Evolutionary conservation across 2,329 filamentous ascomycete genomes (phyloP), one percentile per base, ranked within the genome.

Genomic region (Neurospora sp.): DNA sequence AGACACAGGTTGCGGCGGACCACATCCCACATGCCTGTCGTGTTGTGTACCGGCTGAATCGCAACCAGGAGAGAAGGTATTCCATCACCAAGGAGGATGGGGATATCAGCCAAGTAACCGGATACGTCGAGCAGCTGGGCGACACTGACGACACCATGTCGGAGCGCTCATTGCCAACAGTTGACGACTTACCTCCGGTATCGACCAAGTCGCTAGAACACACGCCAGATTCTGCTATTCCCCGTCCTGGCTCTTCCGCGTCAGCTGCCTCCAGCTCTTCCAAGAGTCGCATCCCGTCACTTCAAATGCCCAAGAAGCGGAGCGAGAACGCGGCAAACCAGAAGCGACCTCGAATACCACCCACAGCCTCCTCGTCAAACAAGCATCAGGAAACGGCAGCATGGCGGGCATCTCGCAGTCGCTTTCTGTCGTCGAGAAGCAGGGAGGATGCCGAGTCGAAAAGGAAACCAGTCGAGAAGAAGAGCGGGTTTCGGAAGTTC

Each of bases 21-120:
- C 68, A 46, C 67, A 66, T 66, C 3, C 38, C 70, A 66, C 72
- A 72, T 36, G 8, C 72, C 67, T 68, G 74, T 71, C 83, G 86
- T 19, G 83, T 89, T 3, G 87, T 90, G 0, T 90, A 89, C 74
- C 83, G 83, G 40, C 83, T 88, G 72, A 85, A 83, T 72, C 86
- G 82, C 71, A 87, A 83, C 74, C 86, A 79, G 74, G 80, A 83
- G 37, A 80, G 78, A 52, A 83, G 76, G 17, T 83, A 81, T 0
- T 75, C 75, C 11, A 75, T 77, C 62, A 74, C 77, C n/a, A 74
- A 74, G 38, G 75, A 76, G 10, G 74, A 77, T 6, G 73, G 72
- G 5, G 73, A 75, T 10, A 70, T 72, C 46, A 71, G 68, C 33
- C 72, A 72, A 66, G 73, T 75, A n/a, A 68, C 68, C 8, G 77